Percentiles rank a stretch among this genome's conserved stretches.
These are phyloP conservation scores for Cerioporus squamosus DNA, from an alignment of 1,284 basidiomycete genomes.

Conservation along the genomic window DNA sequence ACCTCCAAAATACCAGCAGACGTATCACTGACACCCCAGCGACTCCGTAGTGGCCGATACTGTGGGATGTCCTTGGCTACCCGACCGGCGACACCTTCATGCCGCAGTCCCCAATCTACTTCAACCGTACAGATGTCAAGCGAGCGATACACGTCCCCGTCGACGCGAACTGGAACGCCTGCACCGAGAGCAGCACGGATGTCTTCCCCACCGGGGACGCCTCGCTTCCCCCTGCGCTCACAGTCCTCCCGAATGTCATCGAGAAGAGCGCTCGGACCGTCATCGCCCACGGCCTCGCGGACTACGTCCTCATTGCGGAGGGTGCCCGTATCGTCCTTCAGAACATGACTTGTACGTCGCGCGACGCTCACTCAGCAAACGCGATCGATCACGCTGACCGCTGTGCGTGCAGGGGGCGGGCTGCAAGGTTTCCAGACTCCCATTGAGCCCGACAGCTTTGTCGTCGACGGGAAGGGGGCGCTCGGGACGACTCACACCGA, in stretches of 20 bases:
- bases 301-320: slow-evolving; percentile 73
- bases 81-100: slow-evolving; percentile 64
- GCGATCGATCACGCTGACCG: slow-evolving; percentile 24
- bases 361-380: neutral
- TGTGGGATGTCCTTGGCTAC: slow-evolving; percentile 81
- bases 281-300: slow-evolving; percentile 73
- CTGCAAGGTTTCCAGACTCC: slow-evolving; percentile 75
- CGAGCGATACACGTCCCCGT: slow-evolving; percentile 72
- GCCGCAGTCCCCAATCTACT: slow-evolving; percentile 57
- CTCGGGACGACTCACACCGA: slow-evolving; percentile 68
- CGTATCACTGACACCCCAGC: too few relatives aligned
- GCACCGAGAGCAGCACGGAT: slow-evolving; percentile 48
- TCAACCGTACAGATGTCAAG: slow-evolving; percentile 74
- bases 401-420: slow-evolving; percentile 53
- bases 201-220: slow-evolving; percentile 63
- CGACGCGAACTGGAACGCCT: slow-evolving; percentile 65
- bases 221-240: slow-evolving; percentile 64
- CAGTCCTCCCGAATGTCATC: slow-evolving; percentile 72
- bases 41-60: slow-evolving; percentile 44
- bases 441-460: slow-evolving; percentile 64
- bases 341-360: slow-evolving; percentile 71
- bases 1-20: too few relatives aligned
- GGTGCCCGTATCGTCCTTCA: slow-evolving; percentile 70
- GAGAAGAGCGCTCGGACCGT: slow-evolving; percentile 74
- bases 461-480: slow-evolving; percentile 70